Base-by-base conservation (phyloP, 495 filamentous ascomycete genomes). In the Penicillium paradoxum region DNA sequence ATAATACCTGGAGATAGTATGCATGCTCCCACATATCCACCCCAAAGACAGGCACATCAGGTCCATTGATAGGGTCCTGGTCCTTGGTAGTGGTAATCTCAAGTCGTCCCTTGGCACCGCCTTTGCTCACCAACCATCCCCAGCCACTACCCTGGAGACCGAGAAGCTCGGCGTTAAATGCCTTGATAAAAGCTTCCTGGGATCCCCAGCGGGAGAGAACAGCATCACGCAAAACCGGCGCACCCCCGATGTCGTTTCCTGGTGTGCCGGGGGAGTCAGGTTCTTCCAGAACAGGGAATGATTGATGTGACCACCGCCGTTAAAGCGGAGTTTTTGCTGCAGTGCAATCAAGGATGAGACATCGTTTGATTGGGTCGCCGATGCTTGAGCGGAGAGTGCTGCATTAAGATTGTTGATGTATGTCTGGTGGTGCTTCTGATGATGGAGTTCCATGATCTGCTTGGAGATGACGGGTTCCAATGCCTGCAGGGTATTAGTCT, bases 1-100 rank as follows among this genome's bases (percentile, higher is more conserved):
- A 41, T 42, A 52, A 72, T 58, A 80, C 75, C 64, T 74, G 69
- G 25, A 76, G 57, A 52, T 86, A 87, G 61, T 82, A 90, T 42
- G 83, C 82, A 79, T 92, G 90, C 73, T 98, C 93, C 93, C 93
- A 98, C 74, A 95, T 95, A 79, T 98, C 93, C 51, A 97, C 84
- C 0, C 93, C 93, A 37, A 98, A 78, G 33, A 98, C 62, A 32
- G 91, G 89, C 21, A 81, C 78, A 66, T 84, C 88, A 43, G 83
- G 82, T 0, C 82, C 83, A 6, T 87, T 80, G 18, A 97, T 86
- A 0, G 93, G 86, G 64, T 98, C 93, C 72, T 98, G 93, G 69
- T 97, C 85, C 79, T 83, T 81, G 74, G 90, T 79, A 47, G 88
- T 80, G 72, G 77, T 80, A 62, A 96, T 90, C 53, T 77, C 74